Conservation (phyloP, 768 basidiomycete genomes). For the Boletus reticuloceps region DNA sequence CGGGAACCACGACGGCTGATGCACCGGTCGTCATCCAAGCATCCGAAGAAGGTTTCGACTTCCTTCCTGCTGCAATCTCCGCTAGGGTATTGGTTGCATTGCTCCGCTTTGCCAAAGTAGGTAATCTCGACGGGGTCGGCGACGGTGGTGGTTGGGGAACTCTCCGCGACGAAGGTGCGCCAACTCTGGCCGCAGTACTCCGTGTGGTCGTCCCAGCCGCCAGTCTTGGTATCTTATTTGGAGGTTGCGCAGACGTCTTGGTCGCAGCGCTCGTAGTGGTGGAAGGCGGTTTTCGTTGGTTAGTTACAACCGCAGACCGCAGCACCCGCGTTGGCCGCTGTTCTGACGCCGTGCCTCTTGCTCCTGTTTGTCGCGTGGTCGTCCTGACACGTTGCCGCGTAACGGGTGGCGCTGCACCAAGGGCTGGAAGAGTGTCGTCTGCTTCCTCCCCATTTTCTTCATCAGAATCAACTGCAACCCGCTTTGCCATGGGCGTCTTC, state of each 20-base stretch:
- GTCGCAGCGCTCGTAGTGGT: conserved; percentile 35
- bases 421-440: conserved; percentile 62
- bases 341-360: conserved; percentile 62
- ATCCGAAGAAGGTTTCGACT: conserved; percentile 41
- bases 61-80: conserved; percentile 45
- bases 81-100: conserved; percentile 44
- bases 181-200: conserved; percentile 39
- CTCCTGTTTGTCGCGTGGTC: conserved; percentile 36
- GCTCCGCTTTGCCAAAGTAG: conserved; percentile 64
- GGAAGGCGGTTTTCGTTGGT: conserved; percentile 53
- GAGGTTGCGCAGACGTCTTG: conserved; percentile 43
- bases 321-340: conserved; percentile 74
- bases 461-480: conserved; percentile 63
- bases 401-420: conserved; percentile 47
- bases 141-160: conserved; percentile 52
- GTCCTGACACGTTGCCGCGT: conserved; percentile 36
- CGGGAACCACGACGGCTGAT: conserved; percentile 66
- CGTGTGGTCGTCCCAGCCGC: conserved; percentile 51
- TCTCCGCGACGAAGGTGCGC: conserved; percentile 34
- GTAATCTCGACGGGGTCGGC: conserved; percentile 73
- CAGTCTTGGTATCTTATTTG: conserved; percentile 71
- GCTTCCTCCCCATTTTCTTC: conserved; percentile 56
- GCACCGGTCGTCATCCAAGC: conserved; percentile 79
- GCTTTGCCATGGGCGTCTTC: conserved; percentile 83
- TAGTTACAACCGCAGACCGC: conserved; percentile 59